Percentiles rank a stretch among this genome's conserved stretches.
phyloP scores from a whole-genome alignment of 805 yeast species.

The Suhomyces sp. region DNA sequence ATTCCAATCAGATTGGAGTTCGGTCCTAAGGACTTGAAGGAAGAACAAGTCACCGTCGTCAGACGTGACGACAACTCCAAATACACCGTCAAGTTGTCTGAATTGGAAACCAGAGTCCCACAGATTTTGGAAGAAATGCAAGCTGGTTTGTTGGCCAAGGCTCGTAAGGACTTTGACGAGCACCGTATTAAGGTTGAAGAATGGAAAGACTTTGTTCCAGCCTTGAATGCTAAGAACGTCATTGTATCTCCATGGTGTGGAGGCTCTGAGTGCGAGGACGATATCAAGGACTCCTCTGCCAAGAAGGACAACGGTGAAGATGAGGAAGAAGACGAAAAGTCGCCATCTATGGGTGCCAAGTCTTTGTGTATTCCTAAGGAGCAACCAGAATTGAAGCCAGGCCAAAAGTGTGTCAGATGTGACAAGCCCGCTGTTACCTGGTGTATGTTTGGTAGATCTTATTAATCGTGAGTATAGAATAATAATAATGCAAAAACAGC shows the following conservation, averaged over 20 bases:
- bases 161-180: conserved; percentile 77
- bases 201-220: conserved; percentile 91
- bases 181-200: conserved; percentile 80
- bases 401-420: conserved; percentile 87
- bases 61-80: conserved; percentile 90
- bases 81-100: conserved; percentile 60
- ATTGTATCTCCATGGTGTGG: conserved; percentile 98
- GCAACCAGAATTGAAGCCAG: conserved; percentile 77
- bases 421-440: conserved; percentile 70
- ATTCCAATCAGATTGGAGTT: conserved; percentile 88
- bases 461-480: conserved; percentile 40
- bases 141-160: conserved; percentile 64
- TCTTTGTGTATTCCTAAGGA: conserved; percentile 94
- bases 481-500: not conserved
- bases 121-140: conserved; percentile 82
- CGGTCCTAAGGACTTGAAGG: conserved; percentile 93
- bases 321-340: conserved; percentile 87
- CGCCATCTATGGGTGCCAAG: conserved; percentile 99
- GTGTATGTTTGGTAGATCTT: conserved; percentile 97
- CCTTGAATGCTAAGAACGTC: conserved; percentile 86
- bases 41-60: conserved; percentile 78
- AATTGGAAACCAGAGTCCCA: conserved; percentile 65
- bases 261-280: conserved; percentile 89
- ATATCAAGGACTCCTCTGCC: conserved; percentile 86
- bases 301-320: conserved; percentile 77